These are phyloP conservation scores for Pichia eremophila DNA, from an alignment of 805 yeast species.

Conservation along the genomic window DNA sequence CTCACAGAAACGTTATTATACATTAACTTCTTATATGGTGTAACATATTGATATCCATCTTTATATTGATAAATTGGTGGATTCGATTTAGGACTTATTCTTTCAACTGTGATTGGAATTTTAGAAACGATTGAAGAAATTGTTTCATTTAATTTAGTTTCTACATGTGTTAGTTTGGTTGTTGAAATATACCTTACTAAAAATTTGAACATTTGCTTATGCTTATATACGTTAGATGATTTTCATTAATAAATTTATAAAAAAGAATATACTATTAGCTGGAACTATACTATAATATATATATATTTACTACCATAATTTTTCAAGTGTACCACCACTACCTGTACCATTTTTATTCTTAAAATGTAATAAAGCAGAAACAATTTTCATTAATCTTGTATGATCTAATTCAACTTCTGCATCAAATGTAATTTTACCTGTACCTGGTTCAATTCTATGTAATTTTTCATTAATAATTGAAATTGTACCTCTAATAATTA, in stretches of 20 bases:
- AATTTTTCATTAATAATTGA: constrained; percentile 14
- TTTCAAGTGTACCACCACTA: constrained; percentile 20
- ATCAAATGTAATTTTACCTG: constrained; percentile 24
- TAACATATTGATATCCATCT: constrained; percentile 2
- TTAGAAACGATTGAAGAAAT: not conserved
- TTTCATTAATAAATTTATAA: too few relatives aligned
- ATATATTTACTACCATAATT: constrained; percentile 18
- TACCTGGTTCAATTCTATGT: constrained; percentile 16
- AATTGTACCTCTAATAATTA: constrained; percentile 24
- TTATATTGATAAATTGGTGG: constrained; percentile 2
- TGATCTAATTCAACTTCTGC: constrained; percentile 30
- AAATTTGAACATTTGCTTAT: too few relatives aligned
- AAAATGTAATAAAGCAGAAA: constrained; percentile 19
- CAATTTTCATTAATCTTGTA: constrained; percentile 25
- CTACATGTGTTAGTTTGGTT: too few relatives aligned
- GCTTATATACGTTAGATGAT: too few relatives aligned
- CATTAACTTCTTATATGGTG: constrained; percentile 1
- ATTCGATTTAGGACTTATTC: not conserved
- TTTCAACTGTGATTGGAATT: not conserved
- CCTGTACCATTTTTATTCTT: constrained; percentile 15
- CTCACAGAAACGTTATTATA: not conserved
- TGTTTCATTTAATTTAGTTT: not conserved
- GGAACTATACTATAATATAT: too few relatives aligned
- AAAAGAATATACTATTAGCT: too few relatives aligned
- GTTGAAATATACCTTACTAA: too few relatives aligned